These are phyloP conservation scores for Alternaria dauci DNA, from an alignment of 2,329 filamentous ascomycete species.

Conservation along the genomic window DNA sequence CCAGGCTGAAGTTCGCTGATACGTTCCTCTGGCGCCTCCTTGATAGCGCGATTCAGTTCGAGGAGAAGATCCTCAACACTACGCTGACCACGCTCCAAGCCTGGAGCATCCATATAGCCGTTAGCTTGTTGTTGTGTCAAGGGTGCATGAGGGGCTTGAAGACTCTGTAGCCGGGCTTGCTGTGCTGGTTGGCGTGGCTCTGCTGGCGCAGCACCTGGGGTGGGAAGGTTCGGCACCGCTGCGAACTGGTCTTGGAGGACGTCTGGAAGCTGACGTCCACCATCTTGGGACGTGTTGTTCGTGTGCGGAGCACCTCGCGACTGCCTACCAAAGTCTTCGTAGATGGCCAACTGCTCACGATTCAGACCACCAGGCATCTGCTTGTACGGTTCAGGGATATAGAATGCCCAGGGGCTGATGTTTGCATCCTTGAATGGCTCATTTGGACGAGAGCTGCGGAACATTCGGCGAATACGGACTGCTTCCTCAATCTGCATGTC, in stretches of 20 bases:
- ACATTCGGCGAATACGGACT: slow-evolving; percentile 77
- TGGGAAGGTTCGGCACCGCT: slow-evolving; percentile 67
- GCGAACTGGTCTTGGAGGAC: slow-evolving; percentile 69
- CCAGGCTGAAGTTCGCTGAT: slow-evolving; percentile 63
- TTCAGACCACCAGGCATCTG: slow-evolving; percentile 85
- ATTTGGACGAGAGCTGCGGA: slow-evolving; percentile 76
- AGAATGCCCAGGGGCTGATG: slow-evolving; percentile 89
- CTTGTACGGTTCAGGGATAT: slow-evolving; percentile 93
- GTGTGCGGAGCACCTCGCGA: slow-evolving; percentile 70
- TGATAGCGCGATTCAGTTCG: slow-evolving; percentile 65
- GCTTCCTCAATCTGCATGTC: slow-evolving; percentile 89
- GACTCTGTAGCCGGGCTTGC: slow-evolving; percentile 52
- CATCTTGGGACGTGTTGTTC: slow-evolving; percentile 66
- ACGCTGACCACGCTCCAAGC: slow-evolving; percentile 51
- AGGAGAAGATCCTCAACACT: slow-evolving; percentile 63
- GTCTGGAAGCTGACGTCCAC: slow-evolving; percentile 67
- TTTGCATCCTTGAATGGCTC: slow-evolving; percentile 84
- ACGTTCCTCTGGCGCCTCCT: slow-evolving; percentile 65
- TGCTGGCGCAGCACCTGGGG: slow-evolving; percentile 68
- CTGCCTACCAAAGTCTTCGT: slow-evolving; percentile 93
- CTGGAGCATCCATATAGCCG: slow-evolving; percentile 63
- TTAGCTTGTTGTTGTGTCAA: slow-evolving; percentile 62
- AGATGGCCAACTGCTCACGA: slow-evolving; percentile 91
- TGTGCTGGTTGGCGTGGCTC: slow-evolving; percentile 66
- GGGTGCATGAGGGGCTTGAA: slow-evolving; percentile 45